Percentiles rank a stretch among this genome's conserved stretches.
phyloP scores from a whole-genome alignment of 2,329 filamentous ascomycete species.

The Diaporthe batatas region DNA sequence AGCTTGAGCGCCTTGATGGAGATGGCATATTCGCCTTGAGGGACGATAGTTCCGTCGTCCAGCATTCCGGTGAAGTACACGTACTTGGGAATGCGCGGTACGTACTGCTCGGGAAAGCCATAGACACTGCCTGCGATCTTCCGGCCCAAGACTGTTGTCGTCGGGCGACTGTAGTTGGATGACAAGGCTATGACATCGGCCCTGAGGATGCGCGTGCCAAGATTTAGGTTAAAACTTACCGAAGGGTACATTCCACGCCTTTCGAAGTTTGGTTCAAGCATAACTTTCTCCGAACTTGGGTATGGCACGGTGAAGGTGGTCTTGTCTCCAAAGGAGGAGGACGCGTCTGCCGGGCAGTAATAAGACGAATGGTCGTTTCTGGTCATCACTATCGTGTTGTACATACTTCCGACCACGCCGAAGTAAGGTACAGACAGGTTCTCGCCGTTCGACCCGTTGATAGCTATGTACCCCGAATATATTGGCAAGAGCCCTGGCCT shows the following conservation, averaged over 20 bases:
- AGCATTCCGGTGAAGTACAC: conserved; percentile 45
- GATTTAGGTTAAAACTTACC: conserved; percentile 27
- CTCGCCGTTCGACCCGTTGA: conserved; percentile 55
- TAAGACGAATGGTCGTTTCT: conserved; percentile 22
- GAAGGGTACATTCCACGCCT: conserved; percentile 32
- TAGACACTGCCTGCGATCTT: conserved; percentile 44
- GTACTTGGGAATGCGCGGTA: conserved; percentile 16
- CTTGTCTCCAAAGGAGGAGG: conserved; percentile 42
- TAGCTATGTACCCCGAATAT: conserved; percentile 58
- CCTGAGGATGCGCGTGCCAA: conserved; percentile 44
- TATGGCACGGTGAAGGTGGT: conserved; percentile 46
- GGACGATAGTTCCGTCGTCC: conserved; percentile 44
- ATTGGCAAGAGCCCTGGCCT: conserved; percentile 52
- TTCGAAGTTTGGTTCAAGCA: background rate
- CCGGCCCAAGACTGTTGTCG: conserved; percentile 43
- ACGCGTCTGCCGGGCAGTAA: conserved; percentile 37
- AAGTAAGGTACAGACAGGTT: conserved; percentile 56
- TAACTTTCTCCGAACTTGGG: conserved; percentile 34
- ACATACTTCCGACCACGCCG: conserved; percentile 52
- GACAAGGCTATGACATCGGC: conserved; percentile 45
- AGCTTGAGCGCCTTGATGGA: conserved; percentile 46
- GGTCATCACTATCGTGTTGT: conserved; percentile 42
- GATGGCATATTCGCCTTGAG: conserved; percentile 47
- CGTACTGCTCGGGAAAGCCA: conserved; percentile 43
- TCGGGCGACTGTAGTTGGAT: conserved; percentile 37